These are phyloP conservation scores for Physcomitrellopsis africana DNA, from an alignment of 225 moss, liverwort and hornwort species.

Conservation along the genomic window DNA sequence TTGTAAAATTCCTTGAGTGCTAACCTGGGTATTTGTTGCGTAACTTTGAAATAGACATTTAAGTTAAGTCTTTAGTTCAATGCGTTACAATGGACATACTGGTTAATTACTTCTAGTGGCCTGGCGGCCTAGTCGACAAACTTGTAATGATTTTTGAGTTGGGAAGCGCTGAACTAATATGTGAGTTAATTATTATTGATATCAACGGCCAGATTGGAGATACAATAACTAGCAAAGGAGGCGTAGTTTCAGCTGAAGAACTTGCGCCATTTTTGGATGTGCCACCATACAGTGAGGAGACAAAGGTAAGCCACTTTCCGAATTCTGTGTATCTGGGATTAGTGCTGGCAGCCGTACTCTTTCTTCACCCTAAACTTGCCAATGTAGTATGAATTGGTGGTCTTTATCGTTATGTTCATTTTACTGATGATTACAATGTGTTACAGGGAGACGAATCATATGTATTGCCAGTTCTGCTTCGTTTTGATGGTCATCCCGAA, in stretches of 20 bases:
- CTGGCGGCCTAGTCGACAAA: slow-evolving; percentile 20
- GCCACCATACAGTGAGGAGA: slow-evolving; percentile 62
- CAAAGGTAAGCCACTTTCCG: slow-evolving; percentile 40
- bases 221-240: slow-evolving; percentile 79
- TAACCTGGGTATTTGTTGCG: slow-evolving; percentile 12
- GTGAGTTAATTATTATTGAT: background rate
- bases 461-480: slow-evolving; percentile 77
- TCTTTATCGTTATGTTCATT: slow-evolving; percentile 18
- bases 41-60: slow-evolving; percentile 13
- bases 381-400: background rate
- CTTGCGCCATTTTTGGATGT: slow-evolving; percentile 86
- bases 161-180: background rate
- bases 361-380: background rate
- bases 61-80: background rate
- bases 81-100: background rate
- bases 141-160: background rate
- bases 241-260: slow-evolving; percentile 86
- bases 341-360: background rate
- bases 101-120: slow-evolving; percentile 1
- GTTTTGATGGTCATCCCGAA: slow-evolving; percentile 87
- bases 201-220: slow-evolving; percentile 66
- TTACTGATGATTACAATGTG: slow-evolving; percentile 7
- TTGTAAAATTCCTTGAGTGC: too few species aligned
- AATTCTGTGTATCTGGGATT: background rate
- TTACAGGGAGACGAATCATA: slow-evolving; percentile 68